Evolutionary conservation across 2,329 filamentous ascomycete species (phyloP), one percentile per base, ranked within the genome.

Genomic region (Stachybotrys chlorohalonatus): DNA sequence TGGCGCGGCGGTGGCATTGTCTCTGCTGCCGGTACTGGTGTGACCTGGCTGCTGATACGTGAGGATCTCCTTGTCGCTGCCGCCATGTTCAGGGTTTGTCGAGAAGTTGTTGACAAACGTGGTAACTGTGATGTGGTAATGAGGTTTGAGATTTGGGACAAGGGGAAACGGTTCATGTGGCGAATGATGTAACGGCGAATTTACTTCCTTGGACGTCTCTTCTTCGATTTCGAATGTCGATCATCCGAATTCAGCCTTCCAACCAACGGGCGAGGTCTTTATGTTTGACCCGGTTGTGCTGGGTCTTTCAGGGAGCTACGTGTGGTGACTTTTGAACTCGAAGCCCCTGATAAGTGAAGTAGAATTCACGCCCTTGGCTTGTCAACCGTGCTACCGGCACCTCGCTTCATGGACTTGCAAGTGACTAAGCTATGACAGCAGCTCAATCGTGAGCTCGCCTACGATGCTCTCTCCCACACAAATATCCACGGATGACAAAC

Each of bases 31-130:
- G 47, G 30, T 11, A 57, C 57, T 16, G 54, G 57, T 11, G 62
- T 57, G 15, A 56, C 57, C 53, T 64, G 59, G n/a, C 60, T 65
- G 57, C 67, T 71, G 31, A 80, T 67, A 46, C 76, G 73, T 11
- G 74, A 69, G 3, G 72, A 75, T 24, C 70, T 67, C 46, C 72
- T 67, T 51, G 68, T 70, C 15, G 61, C 62, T 36, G 71, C 4
- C 24, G 24, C 70, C 62, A 70, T 68, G 31, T 31, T 32, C n/a
- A 24, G 15, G 39, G 36, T 24, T 11, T 51, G 8, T 15, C 11
- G 49, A n/a, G 8, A 13, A 30, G 7, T 7, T 6, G 11, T 31
- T 31, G 49, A 36, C 32, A n/a, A n/a, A 31, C 24, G 24, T 24
- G 24, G 2, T 4, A 31, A 2, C 9, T 42, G 13, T 2, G 36